Conservation (phyloP, 768 basidiomycete species). For the Boletellus emodensis region DNA sequence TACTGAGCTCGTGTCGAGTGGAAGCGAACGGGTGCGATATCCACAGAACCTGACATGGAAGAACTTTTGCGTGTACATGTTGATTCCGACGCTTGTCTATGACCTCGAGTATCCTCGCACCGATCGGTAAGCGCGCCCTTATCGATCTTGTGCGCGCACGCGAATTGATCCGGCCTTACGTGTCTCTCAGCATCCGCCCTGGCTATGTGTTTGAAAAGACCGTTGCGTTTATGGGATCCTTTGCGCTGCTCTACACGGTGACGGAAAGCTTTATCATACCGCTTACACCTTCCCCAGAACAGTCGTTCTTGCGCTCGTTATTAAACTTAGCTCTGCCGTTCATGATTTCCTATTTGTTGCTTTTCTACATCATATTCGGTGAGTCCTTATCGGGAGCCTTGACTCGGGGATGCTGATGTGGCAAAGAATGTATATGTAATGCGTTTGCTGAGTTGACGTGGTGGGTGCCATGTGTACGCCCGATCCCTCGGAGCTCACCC, state of each 20-base stretch:
- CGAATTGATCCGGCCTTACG: not conserved
- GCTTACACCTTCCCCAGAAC: conserved; percentile 60
- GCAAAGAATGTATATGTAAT: conserved; percentile 90
- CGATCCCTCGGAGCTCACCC: not conserved
- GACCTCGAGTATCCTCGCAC: conserved; percentile 96
- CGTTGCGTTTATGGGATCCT: conserved; percentile 92
- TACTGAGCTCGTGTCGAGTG: conserved; percentile 69
- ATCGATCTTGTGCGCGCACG: not conserved
- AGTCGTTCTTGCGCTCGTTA: conserved; percentile 71
- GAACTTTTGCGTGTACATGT: conserved; percentile 81
- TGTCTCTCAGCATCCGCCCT: conserved; percentile 39
- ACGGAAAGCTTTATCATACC: conserved; percentile 95
- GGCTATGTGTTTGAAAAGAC: conserved; percentile 53
- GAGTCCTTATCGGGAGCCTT: conserved; percentile 1
- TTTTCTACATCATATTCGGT: conserved; percentile 88
- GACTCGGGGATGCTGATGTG: conserved; percentile 1
- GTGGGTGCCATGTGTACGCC: conserved; percentile 41
- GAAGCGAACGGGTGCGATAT: conserved; percentile 66
- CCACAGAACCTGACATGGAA: conserved; percentile 79
- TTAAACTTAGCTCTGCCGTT: conserved; percentile 90
- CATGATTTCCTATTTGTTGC: conserved; percentile 85
- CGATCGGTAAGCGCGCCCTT: conserved; percentile 49
- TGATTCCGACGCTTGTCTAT: conserved; percentile 91
- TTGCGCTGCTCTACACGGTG: conserved; percentile 88
- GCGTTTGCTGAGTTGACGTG: conserved; percentile 90